phyloP scores from a whole-genome alignment of 129 eudicot genomes.

The Tanacetum coccineum region DNA sequence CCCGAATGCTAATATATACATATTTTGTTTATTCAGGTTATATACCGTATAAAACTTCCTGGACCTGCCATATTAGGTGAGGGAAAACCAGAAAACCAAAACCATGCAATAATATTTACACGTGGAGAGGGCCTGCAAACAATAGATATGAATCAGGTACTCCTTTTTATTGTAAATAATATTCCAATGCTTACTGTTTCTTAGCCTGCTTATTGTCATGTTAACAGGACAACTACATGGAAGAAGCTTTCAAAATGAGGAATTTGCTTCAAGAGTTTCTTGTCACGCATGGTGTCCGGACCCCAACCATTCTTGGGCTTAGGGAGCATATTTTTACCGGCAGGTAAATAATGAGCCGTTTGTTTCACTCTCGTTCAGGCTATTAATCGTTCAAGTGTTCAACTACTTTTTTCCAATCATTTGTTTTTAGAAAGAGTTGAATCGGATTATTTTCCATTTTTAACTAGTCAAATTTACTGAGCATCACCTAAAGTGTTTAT shows the following conservation, averaged over 20 bases:
- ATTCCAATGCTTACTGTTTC: slow-evolving; percentile 5
- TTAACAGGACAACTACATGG: slow-evolving; percentile 88
- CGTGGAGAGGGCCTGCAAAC: slow-evolving; percentile 95
- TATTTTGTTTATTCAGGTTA: slow-evolving; percentile 37
- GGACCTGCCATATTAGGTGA: slow-evolving; percentile 80
- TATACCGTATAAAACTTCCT: slow-evolving; percentile 84
- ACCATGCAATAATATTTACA: slow-evolving; percentile 86
- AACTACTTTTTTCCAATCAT: too few relatives aligned
- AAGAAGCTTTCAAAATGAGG: slow-evolving; percentile 92
- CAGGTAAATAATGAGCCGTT: slow-evolving; percentile 41
- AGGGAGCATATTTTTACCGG: slow-evolving; percentile 97
- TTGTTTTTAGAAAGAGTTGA: too few relatives aligned
- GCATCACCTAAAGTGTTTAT: too few relatives aligned
- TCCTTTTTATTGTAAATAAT: not conserved
- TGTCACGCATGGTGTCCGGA: slow-evolving; percentile 66
- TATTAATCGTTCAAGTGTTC: too few relatives aligned
- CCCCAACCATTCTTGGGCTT: slow-evolving; percentile 86
- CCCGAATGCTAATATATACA: not conserved
- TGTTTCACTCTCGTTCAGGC: not conserved
- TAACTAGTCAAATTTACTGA: too few relatives aligned
- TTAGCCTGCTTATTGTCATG: slow-evolving; percentile 17
- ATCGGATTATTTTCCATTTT: too few relatives aligned
- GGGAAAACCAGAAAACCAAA: slow-evolving; percentile 93
- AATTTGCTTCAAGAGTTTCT: slow-evolving; percentile 87
- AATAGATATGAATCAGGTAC: slow-evolving; percentile 91